A percentile compares a stretch with the other conserved stretches of the same genome.
phyloP scores from a whole-genome alignment of 441 rosid species.

The Francoa sonchifolia region DNA sequence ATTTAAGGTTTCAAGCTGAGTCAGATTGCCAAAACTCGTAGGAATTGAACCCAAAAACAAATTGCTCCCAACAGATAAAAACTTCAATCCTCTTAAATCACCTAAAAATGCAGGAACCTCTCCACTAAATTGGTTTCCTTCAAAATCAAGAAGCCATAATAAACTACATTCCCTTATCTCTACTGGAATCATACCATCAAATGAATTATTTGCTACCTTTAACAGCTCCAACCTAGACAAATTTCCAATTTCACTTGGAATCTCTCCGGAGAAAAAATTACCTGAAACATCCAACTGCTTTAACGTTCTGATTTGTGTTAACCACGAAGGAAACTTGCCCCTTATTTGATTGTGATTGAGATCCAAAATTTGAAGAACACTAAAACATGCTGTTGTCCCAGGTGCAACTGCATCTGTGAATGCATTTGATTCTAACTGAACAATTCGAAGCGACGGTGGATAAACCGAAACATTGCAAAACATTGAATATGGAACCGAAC shows the following conservation, averaged over 20 bases:
- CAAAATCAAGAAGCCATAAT: slow-evolving; percentile 47
- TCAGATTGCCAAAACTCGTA: slow-evolving; percentile 31
- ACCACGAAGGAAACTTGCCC: slow-evolving; percentile 60
- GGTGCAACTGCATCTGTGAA: slow-evolving; percentile 38
- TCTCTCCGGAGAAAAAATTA: slow-evolving; percentile 47
- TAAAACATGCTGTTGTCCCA: slow-evolving; percentile 31
- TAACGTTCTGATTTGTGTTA: slow-evolving; percentile 30
- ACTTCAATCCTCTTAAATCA: slow-evolving; percentile 41
- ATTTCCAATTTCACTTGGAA: slow-evolving; percentile 52
- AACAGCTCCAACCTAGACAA: slow-evolving; percentile 44
- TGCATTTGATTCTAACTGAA: slow-evolving; percentile 53
- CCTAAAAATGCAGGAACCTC: slow-evolving; percentile 50
- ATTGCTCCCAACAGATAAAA: slow-evolving; percentile 51
- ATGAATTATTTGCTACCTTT: slow-evolving; percentile 57
- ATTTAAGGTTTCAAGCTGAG: slow-evolving; percentile 35
- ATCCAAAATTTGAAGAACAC: slow-evolving; percentile 51
- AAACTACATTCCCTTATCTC: slow-evolving; percentile 57
- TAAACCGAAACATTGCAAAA: slow-evolving; percentile 50
- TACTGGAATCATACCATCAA: slow-evolving; percentile 42
- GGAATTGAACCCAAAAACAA: slow-evolving; percentile 55
- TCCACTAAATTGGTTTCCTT: slow-evolving; percentile 52
- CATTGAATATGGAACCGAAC: slow-evolving; percentile 47
- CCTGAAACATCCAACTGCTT: slow-evolving; percentile 54
- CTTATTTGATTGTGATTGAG: slow-evolving; percentile 41
- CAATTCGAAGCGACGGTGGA: slow-evolving; percentile 39